phyloP scores from a whole-genome alignment of 1,284 basidiomycete genomes.

The Sporisorium reilianum region DNA sequence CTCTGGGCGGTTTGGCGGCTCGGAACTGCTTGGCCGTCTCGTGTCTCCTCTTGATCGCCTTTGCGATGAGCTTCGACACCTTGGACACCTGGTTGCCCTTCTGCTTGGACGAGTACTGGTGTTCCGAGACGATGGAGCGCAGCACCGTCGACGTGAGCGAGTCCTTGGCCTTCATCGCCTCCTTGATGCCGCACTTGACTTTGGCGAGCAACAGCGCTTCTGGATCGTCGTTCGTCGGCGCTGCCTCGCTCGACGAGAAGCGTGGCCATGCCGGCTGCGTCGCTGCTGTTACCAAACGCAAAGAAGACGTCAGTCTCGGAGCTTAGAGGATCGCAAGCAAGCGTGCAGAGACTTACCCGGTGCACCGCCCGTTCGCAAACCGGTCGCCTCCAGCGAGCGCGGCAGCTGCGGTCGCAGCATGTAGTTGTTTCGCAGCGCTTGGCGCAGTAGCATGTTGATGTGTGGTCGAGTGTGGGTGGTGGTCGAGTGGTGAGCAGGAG shows the following conservation, averaged over 20 bases:
- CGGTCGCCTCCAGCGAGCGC: constrained; percentile 26
- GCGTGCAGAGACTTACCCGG: constrained; percentile 15
- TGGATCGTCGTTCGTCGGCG: constrained; percentile 17
- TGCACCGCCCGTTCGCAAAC: constrained; percentile 13
- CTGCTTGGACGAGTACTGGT: constrained; percentile 56
- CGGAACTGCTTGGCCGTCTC: constrained; percentile 56
- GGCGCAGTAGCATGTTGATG: constrained; percentile 32
- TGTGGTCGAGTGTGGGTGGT: neutral
- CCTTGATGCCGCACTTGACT: constrained; percentile 57
- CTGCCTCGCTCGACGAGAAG: constrained; percentile 31
- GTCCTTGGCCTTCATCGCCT: constrained; percentile 60
- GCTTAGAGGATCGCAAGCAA: too few relatives aligned
- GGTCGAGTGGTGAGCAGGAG: neutral
- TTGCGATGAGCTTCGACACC: constrained; percentile 49
- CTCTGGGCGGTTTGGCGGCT: constrained; percentile 52
- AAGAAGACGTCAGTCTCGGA: neutral
- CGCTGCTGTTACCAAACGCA: neutral
- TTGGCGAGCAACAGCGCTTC: constrained; percentile 44
- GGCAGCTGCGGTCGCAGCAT: constrained; percentile 34
- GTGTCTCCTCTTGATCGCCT: constrained; percentile 49
- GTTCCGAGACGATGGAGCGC: constrained; percentile 56
- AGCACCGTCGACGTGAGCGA: constrained; percentile 53
- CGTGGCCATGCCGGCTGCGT: constrained; percentile 24
- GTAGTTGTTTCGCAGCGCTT: constrained; percentile 39
- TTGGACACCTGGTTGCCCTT: constrained; percentile 45